Conservation (phyloP, 192 early-diverging fungal species). For the Coemansia sp. region DNA sequence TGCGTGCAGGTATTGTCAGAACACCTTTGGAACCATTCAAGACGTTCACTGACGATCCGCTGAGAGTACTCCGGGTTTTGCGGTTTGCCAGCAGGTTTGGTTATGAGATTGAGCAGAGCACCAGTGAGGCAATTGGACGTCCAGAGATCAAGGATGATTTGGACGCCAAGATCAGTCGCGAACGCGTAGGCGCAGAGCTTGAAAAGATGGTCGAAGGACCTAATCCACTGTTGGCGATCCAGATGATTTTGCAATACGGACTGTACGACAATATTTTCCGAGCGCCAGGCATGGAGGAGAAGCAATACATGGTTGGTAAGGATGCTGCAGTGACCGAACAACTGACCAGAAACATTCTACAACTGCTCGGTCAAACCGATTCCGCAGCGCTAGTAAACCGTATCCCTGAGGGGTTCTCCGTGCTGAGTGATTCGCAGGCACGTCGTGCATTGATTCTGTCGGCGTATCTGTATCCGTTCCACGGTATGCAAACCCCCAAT, state of each 20-base stretch:
- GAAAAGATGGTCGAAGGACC: conserved; percentile 86
- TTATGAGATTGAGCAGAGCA: conserved; percentile 69
- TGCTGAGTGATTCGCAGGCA: not conserved
- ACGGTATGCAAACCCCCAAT: conserved; percentile 33
- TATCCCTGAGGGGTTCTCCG: conserved; percentile 5
- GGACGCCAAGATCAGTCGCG: conserved; percentile 80
- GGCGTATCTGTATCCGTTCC: conserved; percentile 57
- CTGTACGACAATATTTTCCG: conserved; percentile 40
- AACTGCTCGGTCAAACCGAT: not conserved
- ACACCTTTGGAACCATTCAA: conserved; percentile 86
- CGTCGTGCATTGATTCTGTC: conserved; percentile 55
- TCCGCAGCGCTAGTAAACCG: not conserved
- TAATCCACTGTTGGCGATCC: conserved; percentile 53
- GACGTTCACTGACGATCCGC: conserved; percentile 93
- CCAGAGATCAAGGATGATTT: conserved; percentile 60
- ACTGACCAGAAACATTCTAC: not conserved
- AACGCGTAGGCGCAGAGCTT: conserved; percentile 88
- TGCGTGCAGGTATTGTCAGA: conserved; percentile 66
- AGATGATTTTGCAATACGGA: conserved; percentile 44
- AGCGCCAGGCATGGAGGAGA: conserved; percentile 8
- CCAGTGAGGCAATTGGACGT: conserved; percentile 57
- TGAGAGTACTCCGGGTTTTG: conserved; percentile 89
- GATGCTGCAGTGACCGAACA: not conserved
- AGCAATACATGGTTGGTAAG: not conserved
- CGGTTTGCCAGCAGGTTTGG: conserved; percentile 91